Evolutionary conservation across 148 eudicot genomes (phyloP).

Genomic region (Linanthus parryae): DNA sequence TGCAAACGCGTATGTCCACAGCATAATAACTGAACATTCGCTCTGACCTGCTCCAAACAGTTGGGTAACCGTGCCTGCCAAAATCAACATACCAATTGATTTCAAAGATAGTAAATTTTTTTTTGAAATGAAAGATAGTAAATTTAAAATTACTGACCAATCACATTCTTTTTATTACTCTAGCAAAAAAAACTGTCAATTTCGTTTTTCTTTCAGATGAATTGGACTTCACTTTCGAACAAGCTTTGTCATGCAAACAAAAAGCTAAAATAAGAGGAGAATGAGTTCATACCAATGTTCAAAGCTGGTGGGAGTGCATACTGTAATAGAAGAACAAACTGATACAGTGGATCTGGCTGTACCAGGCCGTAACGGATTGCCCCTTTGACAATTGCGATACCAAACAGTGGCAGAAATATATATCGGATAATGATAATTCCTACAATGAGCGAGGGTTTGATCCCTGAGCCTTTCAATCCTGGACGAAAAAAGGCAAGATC

Average conservation of each 20-base stretch:
- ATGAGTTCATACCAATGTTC: constrained; percentile 8
- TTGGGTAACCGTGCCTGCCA: too few relatives aligned
- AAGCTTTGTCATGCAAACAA: too few relatives aligned
- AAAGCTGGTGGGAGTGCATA: too few relatives aligned
- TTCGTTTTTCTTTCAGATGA: too few relatives aligned
- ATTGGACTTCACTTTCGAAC: background rate
- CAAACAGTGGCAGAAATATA: constrained; percentile 33
- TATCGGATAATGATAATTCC: constrained; percentile 34
- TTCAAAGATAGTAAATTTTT: too few relatives aligned
- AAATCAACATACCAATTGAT: background rate
- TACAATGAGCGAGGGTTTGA: constrained; percentile 14
- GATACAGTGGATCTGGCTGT: constrained; percentile 29
- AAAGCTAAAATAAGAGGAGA: background rate
- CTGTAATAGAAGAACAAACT: constrained; percentile 47
- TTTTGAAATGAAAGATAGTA: too few relatives aligned
- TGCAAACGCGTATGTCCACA: too few relatives aligned
- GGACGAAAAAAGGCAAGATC: background rate
- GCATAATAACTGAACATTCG: too few relatives aligned
- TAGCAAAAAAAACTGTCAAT: too few relatives aligned
- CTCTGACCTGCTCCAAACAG: too few relatives aligned
- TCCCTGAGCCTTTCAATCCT: constrained; percentile 19
- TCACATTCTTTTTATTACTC: too few relatives aligned
- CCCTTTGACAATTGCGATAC: constrained; percentile 25
- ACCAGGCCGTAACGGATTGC: constrained; percentile 32
- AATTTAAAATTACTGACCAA: too few relatives aligned